These are phyloP conservation scores for Mediolabrus comicus DNA, from an alignment of 108 stramenopile genomes.

Conservation along the genomic window DNA sequence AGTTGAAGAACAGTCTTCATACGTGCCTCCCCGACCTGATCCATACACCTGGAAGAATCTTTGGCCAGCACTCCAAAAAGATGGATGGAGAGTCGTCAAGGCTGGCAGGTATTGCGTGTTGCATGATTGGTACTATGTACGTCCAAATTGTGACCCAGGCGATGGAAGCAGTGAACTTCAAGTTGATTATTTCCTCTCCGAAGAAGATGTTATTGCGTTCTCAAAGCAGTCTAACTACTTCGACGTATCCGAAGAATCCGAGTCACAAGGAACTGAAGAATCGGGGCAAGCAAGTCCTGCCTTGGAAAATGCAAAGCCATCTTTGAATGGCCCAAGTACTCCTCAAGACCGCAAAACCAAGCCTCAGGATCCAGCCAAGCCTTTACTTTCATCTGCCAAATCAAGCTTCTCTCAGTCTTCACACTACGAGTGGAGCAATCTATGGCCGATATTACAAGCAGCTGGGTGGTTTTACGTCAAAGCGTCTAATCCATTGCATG, in stretches of 20 bases:
- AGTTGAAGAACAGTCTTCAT: not conserved
- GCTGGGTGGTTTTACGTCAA: conserved; percentile 26
- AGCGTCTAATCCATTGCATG: conserved; percentile 32
- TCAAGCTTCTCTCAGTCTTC: conserved; percentile 2
- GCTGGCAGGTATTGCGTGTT: conserved; percentile 21
- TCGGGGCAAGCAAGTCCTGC: no score
- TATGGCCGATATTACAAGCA: conserved; percentile 26
- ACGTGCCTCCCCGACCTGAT: conserved; percentile 1
- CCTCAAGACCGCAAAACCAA: conserved; percentile 27
- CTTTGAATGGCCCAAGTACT: conserved; percentile 4
- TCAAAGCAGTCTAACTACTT: not conserved
- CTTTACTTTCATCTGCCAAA: conserved; percentile 20
- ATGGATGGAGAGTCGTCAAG: conserved; percentile 24
- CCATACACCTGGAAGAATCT: conserved; percentile 6
- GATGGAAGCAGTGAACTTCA: conserved; percentile 23
- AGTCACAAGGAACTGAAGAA: not conserved
- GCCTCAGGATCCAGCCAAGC: conserved; percentile 37
- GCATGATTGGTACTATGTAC: conserved; percentile 45
- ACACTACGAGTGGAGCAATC: conserved; percentile 28
- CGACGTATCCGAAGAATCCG: not conserved
- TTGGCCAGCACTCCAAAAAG: conserved; percentile 19
- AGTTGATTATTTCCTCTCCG: conserved; percentile 27
- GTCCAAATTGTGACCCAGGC: conserved; percentile 22
- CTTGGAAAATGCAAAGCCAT: not conserved
- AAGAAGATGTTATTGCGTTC: conserved; percentile 26